Evolutionary conservation across 2,329 filamentous ascomycete species (phyloP).

Genomic region (Penicillium decumbens): DNA sequence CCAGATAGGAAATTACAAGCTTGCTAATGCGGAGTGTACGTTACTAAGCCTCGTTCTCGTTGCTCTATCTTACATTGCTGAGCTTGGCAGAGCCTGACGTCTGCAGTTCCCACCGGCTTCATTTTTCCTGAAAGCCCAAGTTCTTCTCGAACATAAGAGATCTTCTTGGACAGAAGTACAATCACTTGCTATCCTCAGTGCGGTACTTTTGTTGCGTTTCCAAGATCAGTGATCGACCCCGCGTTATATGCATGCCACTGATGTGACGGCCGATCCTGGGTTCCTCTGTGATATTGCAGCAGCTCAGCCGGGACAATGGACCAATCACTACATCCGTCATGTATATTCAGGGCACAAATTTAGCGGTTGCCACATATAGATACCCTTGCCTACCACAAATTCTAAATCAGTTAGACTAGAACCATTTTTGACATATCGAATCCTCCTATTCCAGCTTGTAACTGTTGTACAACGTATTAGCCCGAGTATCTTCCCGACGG

Average conservation of each 20-base stretch:
- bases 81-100: not conserved
- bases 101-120: not conserved
- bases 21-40: not conserved
- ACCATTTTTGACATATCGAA: slow-evolving; percentile 2
- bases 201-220: slow-evolving; percentile 15
- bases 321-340: slow-evolving; percentile 8
- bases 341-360: slow-evolving; percentile 1
- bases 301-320: not conserved
- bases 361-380: slow-evolving; percentile 3
- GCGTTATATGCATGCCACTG: slow-evolving; percentile 3
- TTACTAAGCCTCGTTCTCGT: not conserved
- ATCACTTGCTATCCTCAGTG: not conserved
- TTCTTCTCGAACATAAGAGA: not conserved
- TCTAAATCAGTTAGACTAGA: slow-evolving; percentile 3
- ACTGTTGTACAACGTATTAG: not conserved
- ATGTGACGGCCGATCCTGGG: slow-evolving; percentile 17
- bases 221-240: slow-evolving; percentile 6
- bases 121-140: not conserved
- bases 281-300: slow-evolving; percentile 7
- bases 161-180: slow-evolving; percentile 13
- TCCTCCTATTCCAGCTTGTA: not conserved
- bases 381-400: slow-evolving; percentile 5
- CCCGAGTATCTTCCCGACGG: not conserved
- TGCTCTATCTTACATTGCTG: not conserved
- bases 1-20: not conserved